Conservation (phyloP, 176 grass and related monocot genomes). For the Microstegium vimineum region DNA sequence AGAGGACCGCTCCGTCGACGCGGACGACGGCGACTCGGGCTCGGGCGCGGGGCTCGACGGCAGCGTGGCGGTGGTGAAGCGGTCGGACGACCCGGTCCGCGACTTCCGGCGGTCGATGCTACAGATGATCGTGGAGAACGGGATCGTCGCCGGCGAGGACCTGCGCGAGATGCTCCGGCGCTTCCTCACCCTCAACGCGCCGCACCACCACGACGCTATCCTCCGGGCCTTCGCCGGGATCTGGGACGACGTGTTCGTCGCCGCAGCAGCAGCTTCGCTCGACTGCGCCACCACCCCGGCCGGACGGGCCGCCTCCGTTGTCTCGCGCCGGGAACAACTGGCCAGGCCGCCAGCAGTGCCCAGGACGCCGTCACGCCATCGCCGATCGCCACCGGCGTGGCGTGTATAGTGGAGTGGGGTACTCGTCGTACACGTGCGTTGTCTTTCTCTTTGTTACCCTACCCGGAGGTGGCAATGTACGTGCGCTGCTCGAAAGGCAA, state of each 20-base stretch:
- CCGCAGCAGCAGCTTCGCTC: neutral
- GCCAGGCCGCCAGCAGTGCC: constrained; percentile 3
- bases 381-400: constrained; percentile 36
- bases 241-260: constrained; percentile 63
- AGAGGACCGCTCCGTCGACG: neutral
- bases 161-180: constrained; percentile 68
- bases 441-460: neutral
- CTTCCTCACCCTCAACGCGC: constrained; percentile 71
- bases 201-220: constrained; percentile 64
- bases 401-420: neutral
- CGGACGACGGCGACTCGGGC: neutral
- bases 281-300: neutral
- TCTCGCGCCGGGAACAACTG: neutral
- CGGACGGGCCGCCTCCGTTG: neutral
- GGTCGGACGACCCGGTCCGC: constrained; percentile 55
- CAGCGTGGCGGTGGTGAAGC: constrained; percentile 69
- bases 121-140: constrained; percentile 76
- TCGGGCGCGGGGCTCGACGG: constrained; percentile 27
- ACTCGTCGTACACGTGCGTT: neutral
- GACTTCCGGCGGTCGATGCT: constrained; percentile 83
- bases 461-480: neutral
- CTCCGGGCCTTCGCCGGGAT: constrained; percentile 67
- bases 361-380: constrained; percentile 28
- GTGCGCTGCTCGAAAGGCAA: neutral
- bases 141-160: constrained; percentile 55